phyloP scores from a whole-genome alignment of 2,329 filamentous ascomycete species.

The Claviceps quebecensis region DNA sequence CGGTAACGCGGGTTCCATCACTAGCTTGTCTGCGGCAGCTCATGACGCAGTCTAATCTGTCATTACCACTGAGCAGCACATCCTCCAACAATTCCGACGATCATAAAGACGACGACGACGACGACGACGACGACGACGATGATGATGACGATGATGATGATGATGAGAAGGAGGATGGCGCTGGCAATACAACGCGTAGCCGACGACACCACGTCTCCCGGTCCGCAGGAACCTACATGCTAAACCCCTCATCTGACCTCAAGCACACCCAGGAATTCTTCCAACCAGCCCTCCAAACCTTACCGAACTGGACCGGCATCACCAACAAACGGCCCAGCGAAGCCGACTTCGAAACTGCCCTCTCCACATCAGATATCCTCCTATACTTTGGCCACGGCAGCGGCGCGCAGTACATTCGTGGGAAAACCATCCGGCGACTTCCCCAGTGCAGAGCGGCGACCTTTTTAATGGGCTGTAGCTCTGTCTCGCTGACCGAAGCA shows the following conservation, averaged over 20 bases:
- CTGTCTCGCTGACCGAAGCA: constrained; percentile 60
- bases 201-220: constrained; percentile 42
- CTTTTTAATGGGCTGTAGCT: constrained; percentile 90
- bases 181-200: no score
- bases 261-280: constrained; percentile 67
- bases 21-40: constrained; percentile 68
- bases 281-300: constrained; percentile 44
- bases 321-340: constrained; percentile 59
- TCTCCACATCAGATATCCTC: constrained; percentile 56
- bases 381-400: constrained; percentile 96
- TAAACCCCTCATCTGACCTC: constrained; percentile 81
- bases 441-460: constrained; percentile 61
- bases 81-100: background rate
- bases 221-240: constrained; percentile 56
- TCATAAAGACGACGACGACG: background rate
- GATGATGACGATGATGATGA: background rate
- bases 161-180: background rate
- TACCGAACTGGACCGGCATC: constrained; percentile 60
- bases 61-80: background rate
- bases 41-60: constrained; percentile 37
- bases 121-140: background rate
- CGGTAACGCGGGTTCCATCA: constrained; percentile 80
- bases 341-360: constrained; percentile 55
- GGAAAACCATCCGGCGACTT: constrained; percentile 66
- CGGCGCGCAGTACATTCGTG: constrained; percentile 85